These are phyloP conservation scores for Globisporangium barbulae DNA, from an alignment of 352 stramenopile species.

Conservation along the genomic window DNA sequence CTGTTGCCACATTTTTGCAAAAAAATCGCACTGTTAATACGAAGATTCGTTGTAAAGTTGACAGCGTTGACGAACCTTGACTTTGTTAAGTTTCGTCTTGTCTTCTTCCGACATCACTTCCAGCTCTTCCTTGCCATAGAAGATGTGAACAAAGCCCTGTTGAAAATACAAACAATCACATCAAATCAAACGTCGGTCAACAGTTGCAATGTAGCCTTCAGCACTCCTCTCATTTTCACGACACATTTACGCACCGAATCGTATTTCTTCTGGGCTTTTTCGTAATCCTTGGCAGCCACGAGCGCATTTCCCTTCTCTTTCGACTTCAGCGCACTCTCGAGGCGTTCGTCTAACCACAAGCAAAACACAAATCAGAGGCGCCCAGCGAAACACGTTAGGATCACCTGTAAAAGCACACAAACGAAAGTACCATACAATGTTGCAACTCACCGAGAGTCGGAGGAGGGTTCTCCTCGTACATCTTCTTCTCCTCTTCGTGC, in stretches of 20 bases:
- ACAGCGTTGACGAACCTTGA: slow-evolving; percentile 43
- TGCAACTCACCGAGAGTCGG: slow-evolving; percentile 57
- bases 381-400: too few relatives aligned
- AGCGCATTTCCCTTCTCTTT: slow-evolving; percentile 80
- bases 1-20: slow-evolving; percentile 10
- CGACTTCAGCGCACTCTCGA: slow-evolving; percentile 59
- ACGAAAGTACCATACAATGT: neutral
- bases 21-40: neutral
- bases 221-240: neutral
- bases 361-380: neutral
- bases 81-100: slow-evolving; percentile 75
- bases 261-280: slow-evolving; percentile 80
- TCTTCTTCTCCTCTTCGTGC: slow-evolving; percentile 78
- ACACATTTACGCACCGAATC: slow-evolving; percentile 49
- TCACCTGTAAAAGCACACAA: neutral
- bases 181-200: neutral
- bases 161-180: neutral
- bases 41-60: neutral
- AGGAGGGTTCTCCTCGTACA: slow-evolving; percentile 81
- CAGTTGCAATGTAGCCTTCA: too few relatives aligned
- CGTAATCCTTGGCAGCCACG: slow-evolving; percentile 67
- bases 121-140: slow-evolving; percentile 85
- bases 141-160: slow-evolving; percentile 85
- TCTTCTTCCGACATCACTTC: slow-evolving; percentile 70
- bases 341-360: slow-evolving; percentile 52